Evolutionary conservation across 2,329 filamentous ascomycete genomes (phyloP).

Genomic region (Colletotrichum sp.): DNA sequence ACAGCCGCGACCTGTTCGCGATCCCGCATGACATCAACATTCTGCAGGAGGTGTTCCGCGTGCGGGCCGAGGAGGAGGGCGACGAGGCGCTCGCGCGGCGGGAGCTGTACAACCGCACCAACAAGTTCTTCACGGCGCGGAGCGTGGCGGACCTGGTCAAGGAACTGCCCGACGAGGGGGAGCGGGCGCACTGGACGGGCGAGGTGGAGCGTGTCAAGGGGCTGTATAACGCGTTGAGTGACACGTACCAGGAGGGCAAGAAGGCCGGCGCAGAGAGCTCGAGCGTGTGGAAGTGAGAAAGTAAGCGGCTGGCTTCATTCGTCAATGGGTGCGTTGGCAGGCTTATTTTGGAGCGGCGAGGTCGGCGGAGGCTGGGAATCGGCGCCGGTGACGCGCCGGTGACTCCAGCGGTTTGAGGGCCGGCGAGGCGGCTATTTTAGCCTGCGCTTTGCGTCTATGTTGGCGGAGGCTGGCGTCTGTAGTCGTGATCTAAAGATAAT

Average conservation of each 20-base stretch:
- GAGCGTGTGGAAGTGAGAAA: slow-evolving; percentile 51
- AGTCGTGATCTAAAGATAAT: neutral
- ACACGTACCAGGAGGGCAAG: slow-evolving; percentile 56
- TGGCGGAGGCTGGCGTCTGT: neutral
- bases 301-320: neutral
- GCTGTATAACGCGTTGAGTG: slow-evolving; percentile 50
- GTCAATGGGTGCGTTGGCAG: neutral
- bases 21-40: slow-evolving; percentile 66
- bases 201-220: slow-evolving; percentile 55
- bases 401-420: neutral
- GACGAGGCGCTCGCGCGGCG: slow-evolving; percentile 40
- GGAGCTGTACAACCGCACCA: slow-evolving; percentile 58
- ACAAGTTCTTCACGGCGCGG: slow-evolving; percentile 58
- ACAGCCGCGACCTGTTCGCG: slow-evolving; percentile 59
- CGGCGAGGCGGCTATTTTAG: neutral
- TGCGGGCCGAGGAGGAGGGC: slow-evolving; percentile 42
- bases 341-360: neutral
- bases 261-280: slow-evolving; percentile 44
- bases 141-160: slow-evolving; percentile 46
- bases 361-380: neutral
- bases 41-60: slow-evolving; percentile 58
- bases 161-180: slow-evolving; percentile 40
- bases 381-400: neutral
- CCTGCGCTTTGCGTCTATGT: neutral
- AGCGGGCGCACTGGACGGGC: slow-evolving; percentile 33